phyloP scores from a whole-genome alignment of 2,329 filamentous ascomycete genomes.

The Neophaeococcomyces mojaviensis region DNA sequence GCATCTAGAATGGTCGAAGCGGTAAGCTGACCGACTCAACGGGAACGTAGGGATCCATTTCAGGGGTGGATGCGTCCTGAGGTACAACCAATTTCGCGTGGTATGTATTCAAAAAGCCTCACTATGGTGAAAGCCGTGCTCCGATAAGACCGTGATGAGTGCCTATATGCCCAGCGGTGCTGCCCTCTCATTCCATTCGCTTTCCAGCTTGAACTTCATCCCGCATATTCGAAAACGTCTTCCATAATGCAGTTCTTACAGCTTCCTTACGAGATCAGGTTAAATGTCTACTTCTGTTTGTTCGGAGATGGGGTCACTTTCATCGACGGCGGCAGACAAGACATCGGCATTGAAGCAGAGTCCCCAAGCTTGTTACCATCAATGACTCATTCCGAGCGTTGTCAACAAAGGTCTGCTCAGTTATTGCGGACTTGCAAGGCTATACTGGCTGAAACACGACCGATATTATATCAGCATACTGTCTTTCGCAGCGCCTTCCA shows the following conservation, averaged over 20 bases:
- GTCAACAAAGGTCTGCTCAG: conserved; percentile 13
- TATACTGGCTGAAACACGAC: conserved; percentile 17
- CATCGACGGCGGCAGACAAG: conserved; percentile 10
- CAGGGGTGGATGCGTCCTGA: no score
- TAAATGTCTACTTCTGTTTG: conserved; percentile 41
- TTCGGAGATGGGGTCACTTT: conserved; percentile 26
- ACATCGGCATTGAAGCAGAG: conserved; percentile 8
- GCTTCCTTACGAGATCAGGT: conserved; percentile 45
- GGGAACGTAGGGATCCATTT: background rate
- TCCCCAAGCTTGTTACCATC: conserved; percentile 14
- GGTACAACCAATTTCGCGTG: no score
- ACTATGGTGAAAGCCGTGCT: no score
- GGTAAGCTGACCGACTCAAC: background rate
- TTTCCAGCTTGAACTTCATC: background rate
- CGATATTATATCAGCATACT: conserved; percentile 19
- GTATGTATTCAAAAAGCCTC: no score
- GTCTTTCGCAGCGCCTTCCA: conserved; percentile 16
- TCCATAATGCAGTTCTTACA: conserved; percentile 35
- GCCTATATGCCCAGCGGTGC: no score
- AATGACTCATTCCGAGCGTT: conserved; percentile 5
- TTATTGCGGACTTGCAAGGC: conserved; percentile 16
- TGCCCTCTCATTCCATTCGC: background rate
- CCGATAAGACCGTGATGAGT: no score
- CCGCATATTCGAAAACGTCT: background rate
- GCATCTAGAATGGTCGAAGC: background rate